Conservation (phyloP, 2,329 filamentous ascomycete species). For the Botrytis porri region DNA sequence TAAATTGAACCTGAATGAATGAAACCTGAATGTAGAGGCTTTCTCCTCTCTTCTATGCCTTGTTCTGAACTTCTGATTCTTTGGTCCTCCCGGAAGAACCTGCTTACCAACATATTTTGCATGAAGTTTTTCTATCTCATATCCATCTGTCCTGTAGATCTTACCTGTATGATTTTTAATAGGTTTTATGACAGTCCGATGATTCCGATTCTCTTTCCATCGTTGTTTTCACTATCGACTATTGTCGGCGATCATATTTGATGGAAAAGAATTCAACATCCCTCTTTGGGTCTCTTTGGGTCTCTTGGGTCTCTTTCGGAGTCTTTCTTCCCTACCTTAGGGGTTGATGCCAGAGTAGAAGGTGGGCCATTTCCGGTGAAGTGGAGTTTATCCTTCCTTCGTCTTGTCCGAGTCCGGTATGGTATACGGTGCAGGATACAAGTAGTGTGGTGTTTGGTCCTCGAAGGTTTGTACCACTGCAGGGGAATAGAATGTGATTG, state of each 20-base stretch:
- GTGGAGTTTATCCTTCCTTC: not conserved
- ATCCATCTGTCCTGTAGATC: not conserved
- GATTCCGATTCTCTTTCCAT: not conserved
- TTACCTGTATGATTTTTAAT: not conserved
- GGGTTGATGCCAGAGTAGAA: not conserved
- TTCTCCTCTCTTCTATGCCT: conserved; percentile 1
- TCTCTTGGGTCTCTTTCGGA: not conserved
- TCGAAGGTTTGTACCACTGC: not conserved
- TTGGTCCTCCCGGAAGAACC: too few species aligned
- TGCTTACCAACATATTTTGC: not conserved
- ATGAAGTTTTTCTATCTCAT: not conserved
- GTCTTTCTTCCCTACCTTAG: not conserved
- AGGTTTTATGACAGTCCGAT: not conserved
- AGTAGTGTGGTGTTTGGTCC: not conserved
- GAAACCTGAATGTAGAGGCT: not conserved
- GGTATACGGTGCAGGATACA: too few species aligned
- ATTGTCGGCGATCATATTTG: not conserved
- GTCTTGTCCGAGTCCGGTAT: not conserved
- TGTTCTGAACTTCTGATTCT: not conserved
- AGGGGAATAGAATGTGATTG: not conserved
- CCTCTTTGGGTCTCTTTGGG: not conserved
- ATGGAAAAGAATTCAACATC: not conserved
- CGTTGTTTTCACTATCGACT: not conserved
- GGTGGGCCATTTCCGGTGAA: not conserved
- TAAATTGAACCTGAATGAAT: not conserved